These are phyloP conservation scores for Penicillium sp. DNA, from an alignment of 2,329 filamentous ascomycete genomes.

Conservation along the genomic window DNA sequence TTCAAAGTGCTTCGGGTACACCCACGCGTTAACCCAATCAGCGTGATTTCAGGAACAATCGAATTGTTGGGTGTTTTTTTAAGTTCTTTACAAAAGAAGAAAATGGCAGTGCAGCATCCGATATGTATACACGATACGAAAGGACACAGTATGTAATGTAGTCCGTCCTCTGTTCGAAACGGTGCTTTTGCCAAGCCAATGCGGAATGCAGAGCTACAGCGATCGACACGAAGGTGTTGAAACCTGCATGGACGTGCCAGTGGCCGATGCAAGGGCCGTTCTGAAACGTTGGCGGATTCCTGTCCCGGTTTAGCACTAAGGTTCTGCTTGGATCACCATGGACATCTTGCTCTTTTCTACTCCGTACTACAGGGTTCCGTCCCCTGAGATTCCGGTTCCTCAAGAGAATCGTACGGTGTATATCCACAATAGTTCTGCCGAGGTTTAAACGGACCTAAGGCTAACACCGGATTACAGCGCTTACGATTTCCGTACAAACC, in stretches of 20 bases:
- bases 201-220: conserved; percentile 13
- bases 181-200: conserved; percentile 14
- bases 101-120: background rate
- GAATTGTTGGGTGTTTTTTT: background rate
- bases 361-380: background rate
- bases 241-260: conserved; percentile 11
- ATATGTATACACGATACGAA: background rate
- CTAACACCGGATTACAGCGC: conserved; percentile 3
- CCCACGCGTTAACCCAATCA: conserved; percentile 10
- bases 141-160: background rate
- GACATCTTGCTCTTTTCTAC: background rate
- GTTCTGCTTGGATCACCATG: conserved; percentile 2
- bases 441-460: background rate
- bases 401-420: background rate
- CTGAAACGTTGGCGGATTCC: conserved; percentile 25
- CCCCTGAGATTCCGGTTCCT: background rate
- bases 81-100: background rate
- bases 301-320: conserved; percentile 3
- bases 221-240: conserved; percentile 20
- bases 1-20: conserved; percentile 10
- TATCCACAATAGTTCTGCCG: background rate
- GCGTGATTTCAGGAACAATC: conserved; percentile 9
- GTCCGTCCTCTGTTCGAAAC: background rate
- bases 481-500: background rate
- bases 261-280: conserved; percentile 16